Conservation (phyloP, 306 rosid genomes). For the Hylodesmum podocarpum region DNA sequence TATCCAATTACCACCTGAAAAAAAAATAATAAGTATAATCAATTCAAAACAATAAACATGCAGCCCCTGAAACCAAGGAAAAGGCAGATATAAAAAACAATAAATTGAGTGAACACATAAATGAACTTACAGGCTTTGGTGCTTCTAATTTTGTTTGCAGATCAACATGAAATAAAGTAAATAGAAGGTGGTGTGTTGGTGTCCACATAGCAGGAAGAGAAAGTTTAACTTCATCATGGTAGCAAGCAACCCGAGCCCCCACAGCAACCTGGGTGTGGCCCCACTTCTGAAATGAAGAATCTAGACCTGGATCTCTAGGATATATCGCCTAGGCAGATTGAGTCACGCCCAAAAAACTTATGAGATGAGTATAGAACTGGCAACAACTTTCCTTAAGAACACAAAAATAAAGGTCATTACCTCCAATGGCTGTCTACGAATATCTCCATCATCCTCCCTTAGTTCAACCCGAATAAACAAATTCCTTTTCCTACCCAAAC, state of each 20-base stretch:
- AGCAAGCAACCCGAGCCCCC: constrained; percentile 78
- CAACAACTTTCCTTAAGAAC: not conserved
- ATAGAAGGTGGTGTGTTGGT: constrained; percentile 84
- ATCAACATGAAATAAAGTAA: constrained; percentile 88
- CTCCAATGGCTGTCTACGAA: constrained; percentile 91
- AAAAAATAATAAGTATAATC: constrained; percentile 32
- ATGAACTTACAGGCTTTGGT: constrained; percentile 80
- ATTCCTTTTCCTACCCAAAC: constrained; percentile 97
- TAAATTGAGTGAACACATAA: constrained; percentile 18
- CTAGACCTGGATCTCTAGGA: constrained; percentile 71
- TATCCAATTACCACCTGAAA: constrained; percentile 90
- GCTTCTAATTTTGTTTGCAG: constrained; percentile 94
- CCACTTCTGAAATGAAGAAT: constrained; percentile 67
- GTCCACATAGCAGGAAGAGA: constrained; percentile 98
- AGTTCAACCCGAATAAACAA: constrained; percentile 86
- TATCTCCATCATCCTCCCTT: constrained; percentile 87
- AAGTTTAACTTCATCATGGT: constrained; percentile 94
- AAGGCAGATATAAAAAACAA: constrained; percentile 18
- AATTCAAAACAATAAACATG: constrained; percentile 30
- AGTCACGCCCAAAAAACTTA: constrained; percentile 25
- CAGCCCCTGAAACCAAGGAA: constrained; percentile 6
- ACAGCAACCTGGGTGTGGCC: constrained; percentile 88
- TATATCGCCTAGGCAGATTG: constrained; percentile 68
- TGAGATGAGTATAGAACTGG: constrained; percentile 1
- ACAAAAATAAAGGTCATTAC: constrained; percentile 38